Base-by-base conservation (phyloP, 2,329 filamentous ascomycete species). In the Fonsecaea pugnacius region DNA sequence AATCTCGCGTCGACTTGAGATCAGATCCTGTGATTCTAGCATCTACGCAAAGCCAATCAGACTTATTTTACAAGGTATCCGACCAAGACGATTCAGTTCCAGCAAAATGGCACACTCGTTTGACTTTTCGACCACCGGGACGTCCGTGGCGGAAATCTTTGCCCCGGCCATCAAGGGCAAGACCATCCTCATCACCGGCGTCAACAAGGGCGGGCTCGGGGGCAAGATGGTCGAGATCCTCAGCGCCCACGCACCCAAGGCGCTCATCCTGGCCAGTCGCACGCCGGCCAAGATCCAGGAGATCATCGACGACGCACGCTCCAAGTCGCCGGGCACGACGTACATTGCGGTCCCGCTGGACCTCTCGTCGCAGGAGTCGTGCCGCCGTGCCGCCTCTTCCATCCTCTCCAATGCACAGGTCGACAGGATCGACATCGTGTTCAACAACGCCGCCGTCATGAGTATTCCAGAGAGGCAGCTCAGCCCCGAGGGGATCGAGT, bases 361-460 rank as follows among this genome's bases (percentile, higher is more conserved):
- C 63, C 69, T 80, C 14, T 66, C 67, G 14, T 78, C 73, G 1
- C 70, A 75, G 36, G 52, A 64, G 1, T 72, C 70, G 5, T 71
- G 78, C 2, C 74, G 75, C 0, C 62, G 70, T 18, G 75, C 77
- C 1, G 76, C 76, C 1, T 59, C 63, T 1, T 63, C 72, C 56
- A 71, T 80, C 48, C 70, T 73, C 38, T 52, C 50, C 27, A 55
- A 64, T 7, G 58, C 58, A 7, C 24, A 63, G n/a, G 58, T 63
- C 10, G 70, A 72, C n/a, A 63, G 67, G 0, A 75, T 82, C 46
- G 77, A 80, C 27, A 73, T 79, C n/a, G 72, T 72, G 4, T 76
- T 72, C 4, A 81, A 78, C 66, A 74, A 80, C 64, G 78, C 80
- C 12, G 79, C 76, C 1, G 70, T 80, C 38, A 79, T 79, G 75